phyloP scores from a whole-genome alignment of 352 stramenopile species.

The Phytophthora ramorum region DNA sequence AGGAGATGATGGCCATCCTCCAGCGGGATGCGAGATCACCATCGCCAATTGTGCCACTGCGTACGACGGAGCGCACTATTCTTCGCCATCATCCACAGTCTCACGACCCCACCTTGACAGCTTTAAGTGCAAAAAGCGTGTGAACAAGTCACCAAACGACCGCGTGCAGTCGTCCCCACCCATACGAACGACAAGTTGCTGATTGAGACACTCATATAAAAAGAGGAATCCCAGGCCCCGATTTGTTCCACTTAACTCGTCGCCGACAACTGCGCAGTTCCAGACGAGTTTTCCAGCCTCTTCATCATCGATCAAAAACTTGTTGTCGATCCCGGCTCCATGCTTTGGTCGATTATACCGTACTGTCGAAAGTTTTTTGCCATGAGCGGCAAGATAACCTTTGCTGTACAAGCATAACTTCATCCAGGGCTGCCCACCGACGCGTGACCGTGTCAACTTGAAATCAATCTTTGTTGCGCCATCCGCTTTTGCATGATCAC shows the following conservation, averaged over 20 bases:
- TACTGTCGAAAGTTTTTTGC: slow-evolving; percentile 84
- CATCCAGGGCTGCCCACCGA: slow-evolving; percentile 87
- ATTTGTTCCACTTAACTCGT: slow-evolving; percentile 86
- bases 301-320: slow-evolving; percentile 80
- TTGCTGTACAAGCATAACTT: slow-evolving; percentile 83
- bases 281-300: slow-evolving; percentile 83
- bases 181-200: slow-evolving; percentile 68
- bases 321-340: slow-evolving; percentile 52
- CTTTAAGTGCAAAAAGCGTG: slow-evolving; percentile 86
- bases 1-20: slow-evolving; percentile 65
- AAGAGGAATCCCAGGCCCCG: slow-evolving; percentile 82
- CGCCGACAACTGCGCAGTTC: slow-evolving; percentile 82
- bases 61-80: slow-evolving; percentile 79
- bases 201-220: slow-evolving; percentile 84
- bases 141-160: slow-evolving; percentile 80
- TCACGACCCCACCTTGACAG: slow-evolving; percentile 85
- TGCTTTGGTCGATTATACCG: slow-evolving; percentile 87
- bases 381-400: slow-evolving; percentile 74
- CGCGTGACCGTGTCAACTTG: slow-evolving; percentile 71
- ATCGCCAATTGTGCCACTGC: slow-evolving; percentile 79
- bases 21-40: slow-evolving; percentile 61
- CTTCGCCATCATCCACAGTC: slow-evolving; percentile 86
- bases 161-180: slow-evolving; percentile 75
- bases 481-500: slow-evolving; percentile 52
- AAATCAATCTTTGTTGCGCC: slow-evolving; percentile 50